Evolutionary conservation across 805 yeast species (phyloP).

Genomic region (Komagataella pseudopastoris): DNA sequence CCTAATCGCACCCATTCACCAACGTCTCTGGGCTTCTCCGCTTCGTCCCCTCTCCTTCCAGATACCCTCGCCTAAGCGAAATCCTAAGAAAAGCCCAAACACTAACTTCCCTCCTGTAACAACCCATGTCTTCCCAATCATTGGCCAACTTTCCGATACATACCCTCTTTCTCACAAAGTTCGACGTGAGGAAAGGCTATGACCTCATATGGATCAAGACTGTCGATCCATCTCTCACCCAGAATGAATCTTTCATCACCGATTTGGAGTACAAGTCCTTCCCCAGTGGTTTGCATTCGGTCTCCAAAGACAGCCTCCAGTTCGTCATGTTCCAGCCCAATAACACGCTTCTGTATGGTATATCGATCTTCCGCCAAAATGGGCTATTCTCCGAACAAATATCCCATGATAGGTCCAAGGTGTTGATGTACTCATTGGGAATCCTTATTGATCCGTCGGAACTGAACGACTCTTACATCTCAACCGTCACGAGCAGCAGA

Average conservation of each 20-base stretch:
- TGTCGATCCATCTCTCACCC: conserved; percentile 6
- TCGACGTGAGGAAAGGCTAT: conserved; percentile 39
- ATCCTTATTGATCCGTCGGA: conserved; percentile 33
- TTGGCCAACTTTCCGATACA: not conserved
- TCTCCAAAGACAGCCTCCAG: conserved; percentile 34
- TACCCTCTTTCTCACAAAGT: conserved; percentile 30
- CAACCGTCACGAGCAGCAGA: not conserved
- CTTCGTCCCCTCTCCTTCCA: not conserved
- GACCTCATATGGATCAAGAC: conserved; percentile 29
- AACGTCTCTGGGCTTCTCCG: not conserved
- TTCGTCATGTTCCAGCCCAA: conserved; percentile 24
- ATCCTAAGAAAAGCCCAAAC: not conserved
- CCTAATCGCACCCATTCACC: not conserved
- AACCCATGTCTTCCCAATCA: not conserved
- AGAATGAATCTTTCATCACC: conserved; percentile 5
- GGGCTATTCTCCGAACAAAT: conserved; percentile 11
- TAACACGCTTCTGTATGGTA: conserved; percentile 25
- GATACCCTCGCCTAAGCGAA: not conserved
- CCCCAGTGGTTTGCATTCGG: conserved; percentile 56
- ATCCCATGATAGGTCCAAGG: conserved; percentile 22
- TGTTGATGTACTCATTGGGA: conserved; percentile 55
- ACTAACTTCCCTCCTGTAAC: not conserved
- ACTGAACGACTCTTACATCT: not conserved
- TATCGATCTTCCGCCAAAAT: conserved; percentile 37
- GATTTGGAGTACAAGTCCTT: conserved; percentile 50